Conservation (phyloP, 2,329 filamentous ascomycete genomes). For the Ophiostoma angusticollis region DNA sequence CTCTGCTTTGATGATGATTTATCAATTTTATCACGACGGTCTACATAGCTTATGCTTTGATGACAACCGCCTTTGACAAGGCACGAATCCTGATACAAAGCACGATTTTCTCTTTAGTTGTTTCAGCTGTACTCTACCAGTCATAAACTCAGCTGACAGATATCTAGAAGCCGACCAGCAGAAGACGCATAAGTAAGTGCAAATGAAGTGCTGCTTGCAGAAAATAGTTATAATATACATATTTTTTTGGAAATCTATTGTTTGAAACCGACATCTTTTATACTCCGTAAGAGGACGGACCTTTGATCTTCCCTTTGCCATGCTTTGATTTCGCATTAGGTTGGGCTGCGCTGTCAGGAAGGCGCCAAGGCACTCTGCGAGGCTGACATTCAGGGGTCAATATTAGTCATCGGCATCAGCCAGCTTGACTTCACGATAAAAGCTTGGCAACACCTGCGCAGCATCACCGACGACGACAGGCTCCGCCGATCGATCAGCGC, state of each 20-base stretch:
- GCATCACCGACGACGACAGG: background rate
- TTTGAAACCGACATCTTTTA: background rate
- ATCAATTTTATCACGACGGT: slow-evolving; percentile 60
- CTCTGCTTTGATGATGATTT: slow-evolving; percentile 52
- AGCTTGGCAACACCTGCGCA: too few relatives aligned
- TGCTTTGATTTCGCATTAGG: background rate
- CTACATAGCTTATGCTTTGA: slow-evolving; percentile 71
- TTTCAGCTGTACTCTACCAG: background rate
- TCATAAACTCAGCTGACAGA: slow-evolving; percentile 2
- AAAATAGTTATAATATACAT: too few relatives aligned
- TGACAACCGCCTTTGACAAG: slow-evolving; percentile 69
- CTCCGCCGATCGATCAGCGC: background rate
- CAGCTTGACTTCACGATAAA: background rate
- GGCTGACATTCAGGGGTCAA: too few relatives aligned
- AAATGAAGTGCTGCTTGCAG: too few relatives aligned
- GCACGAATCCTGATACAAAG: slow-evolving; percentile 26
- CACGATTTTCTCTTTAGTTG: background rate
- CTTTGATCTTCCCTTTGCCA: background rate
- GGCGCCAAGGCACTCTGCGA: too few relatives aligned
- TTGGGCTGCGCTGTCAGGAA: too few relatives aligned
- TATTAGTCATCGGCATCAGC: too few relatives aligned
- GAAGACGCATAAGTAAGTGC: too few relatives aligned
- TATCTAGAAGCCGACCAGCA: too few relatives aligned
- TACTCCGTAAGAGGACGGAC: too few relatives aligned
- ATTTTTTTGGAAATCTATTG: background rate